Evolutionary conservation across 1,284 basidiomycete species (phyloP).

Genomic region (Phylloporus sp.): DNA sequence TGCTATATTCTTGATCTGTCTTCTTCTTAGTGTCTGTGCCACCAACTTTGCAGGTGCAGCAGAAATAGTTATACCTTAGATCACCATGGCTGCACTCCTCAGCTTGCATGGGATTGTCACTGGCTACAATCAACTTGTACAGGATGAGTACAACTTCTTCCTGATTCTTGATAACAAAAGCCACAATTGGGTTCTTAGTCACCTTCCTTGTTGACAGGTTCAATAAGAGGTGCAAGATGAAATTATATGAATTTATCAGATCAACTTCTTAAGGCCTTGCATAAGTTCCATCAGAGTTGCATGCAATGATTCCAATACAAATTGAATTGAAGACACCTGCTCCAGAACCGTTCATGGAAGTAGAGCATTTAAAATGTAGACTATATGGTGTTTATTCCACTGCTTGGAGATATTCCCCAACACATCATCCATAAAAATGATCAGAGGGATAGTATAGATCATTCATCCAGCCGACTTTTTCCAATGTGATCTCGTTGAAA

Average conservation of each 20-base stretch:
- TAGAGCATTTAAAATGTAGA: constrained; percentile 31
- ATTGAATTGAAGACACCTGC: constrained; percentile 34
- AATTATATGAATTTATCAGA: constrained; percentile 20
- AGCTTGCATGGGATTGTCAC: constrained; percentile 43
- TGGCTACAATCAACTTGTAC: constrained; percentile 27
- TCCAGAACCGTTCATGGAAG: constrained; percentile 16
- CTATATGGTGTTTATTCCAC: constrained; percentile 38
- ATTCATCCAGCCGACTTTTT: background rate
- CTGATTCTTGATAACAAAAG: constrained; percentile 24
- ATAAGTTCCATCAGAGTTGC: constrained; percentile 35
- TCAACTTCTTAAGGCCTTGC: constrained; percentile 25
- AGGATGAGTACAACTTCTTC: constrained; percentile 31
- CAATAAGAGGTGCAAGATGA: too few relatives aligned
- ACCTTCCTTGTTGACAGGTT: background rate
- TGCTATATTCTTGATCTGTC: too few relatives aligned
- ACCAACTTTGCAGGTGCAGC: constrained; percentile 36
- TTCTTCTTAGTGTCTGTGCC: constrained; percentile 10
- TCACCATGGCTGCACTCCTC: constrained; percentile 38
- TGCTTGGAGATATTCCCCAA: constrained; percentile 20
- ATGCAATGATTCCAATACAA: constrained; percentile 35
- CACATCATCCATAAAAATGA: constrained; percentile 38
- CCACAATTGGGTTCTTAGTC: constrained; percentile 1
- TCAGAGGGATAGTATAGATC: constrained; percentile 11
- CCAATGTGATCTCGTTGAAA: background rate
- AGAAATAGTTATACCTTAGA: constrained; percentile 35